Evolutionary conservation across 2,329 filamentous ascomycete genomes (phyloP).

Genomic region (Xylariaceae sp.): DNA sequence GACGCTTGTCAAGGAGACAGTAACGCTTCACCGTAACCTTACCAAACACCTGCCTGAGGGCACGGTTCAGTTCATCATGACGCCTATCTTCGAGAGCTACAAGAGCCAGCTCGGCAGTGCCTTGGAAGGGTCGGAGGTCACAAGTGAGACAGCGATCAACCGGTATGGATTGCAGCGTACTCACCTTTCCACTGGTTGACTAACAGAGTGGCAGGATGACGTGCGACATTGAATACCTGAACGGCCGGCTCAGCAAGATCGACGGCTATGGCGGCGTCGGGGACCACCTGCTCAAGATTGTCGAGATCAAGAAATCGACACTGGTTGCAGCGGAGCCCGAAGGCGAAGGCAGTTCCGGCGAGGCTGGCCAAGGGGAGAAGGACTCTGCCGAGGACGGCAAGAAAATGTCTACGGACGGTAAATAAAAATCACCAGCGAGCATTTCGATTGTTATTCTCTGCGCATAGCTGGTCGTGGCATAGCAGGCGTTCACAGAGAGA

Average conservation of each 20-base stretch:
- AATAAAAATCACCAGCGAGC: conserved; percentile 8
- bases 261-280: conserved; percentile 72
- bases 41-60: conserved; percentile 72
- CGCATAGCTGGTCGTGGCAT: conserved; percentile 9
- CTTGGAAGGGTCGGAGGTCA: conserved; percentile 57
- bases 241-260: conserved; percentile 63
- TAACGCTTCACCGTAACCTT: conserved; percentile 74
- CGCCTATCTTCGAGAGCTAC: conserved; percentile 75
- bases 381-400: conserved; percentile 1
- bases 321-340: conserved; percentile 8
- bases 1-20: conserved; percentile 77
- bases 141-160: conserved; percentile 59
- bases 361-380: conserved; percentile 4
- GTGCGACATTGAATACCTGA: conserved; percentile 67
- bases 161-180: conserved; percentile 47
- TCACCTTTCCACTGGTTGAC: background rate
- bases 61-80: conserved; percentile 76
- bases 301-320: conserved; percentile 47
- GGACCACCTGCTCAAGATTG: conserved; percentile 57
- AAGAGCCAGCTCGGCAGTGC: conserved; percentile 69
- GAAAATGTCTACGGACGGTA: conserved; percentile 8
- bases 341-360: conserved; percentile 1
- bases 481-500: conserved; percentile 16
- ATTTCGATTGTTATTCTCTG: conserved; percentile 2
- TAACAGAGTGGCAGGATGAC: conserved; percentile 52